phyloP scores from a whole-genome alignment of 768 basidiomycete species.

The Psilocybe cyanescens region DNA sequence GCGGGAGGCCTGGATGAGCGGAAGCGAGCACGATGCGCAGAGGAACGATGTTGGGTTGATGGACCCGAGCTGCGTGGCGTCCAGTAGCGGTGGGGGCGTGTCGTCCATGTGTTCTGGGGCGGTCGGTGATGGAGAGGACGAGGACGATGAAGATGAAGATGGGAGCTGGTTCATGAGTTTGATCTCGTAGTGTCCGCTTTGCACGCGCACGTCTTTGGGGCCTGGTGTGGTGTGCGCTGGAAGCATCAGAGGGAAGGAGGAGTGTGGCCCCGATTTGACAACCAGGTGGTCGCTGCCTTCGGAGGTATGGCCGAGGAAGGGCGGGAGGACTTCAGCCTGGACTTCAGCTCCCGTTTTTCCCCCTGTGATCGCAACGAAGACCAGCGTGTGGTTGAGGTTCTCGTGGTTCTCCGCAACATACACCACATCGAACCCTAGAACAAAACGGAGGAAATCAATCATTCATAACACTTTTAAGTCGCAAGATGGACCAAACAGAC shows the following conservation, averaged over 20 bases:
- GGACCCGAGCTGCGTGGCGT: conserved; percentile 65
- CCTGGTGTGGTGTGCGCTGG: conserved; percentile 64
- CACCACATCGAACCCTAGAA: conserved; percentile 44
- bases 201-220: conserved; percentile 57
- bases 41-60: conserved; percentile 67
- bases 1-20: conserved; percentile 62
- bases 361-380: conserved; percentile 68
- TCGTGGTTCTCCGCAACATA: conserved; percentile 83
- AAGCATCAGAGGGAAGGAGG: conserved; percentile 60
- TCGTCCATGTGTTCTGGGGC: conserved; percentile 30
- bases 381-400: conserved; percentile 77
- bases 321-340: conserved; percentile 68
- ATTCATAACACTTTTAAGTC: neutral
- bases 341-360: conserved; percentile 52
- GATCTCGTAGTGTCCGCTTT: conserved; percentile 70
- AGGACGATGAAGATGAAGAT: conserved; percentile 19
- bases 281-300: conserved; percentile 60
- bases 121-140: conserved; percentile 18
- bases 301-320: conserved; percentile 40
- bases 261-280: conserved; percentile 60
- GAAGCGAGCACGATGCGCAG: conserved; percentile 81
- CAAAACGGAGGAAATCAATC: conserved; percentile 13
- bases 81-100: conserved; percentile 54
- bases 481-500: neutral
- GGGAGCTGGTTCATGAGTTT: conserved; percentile 53